Percentiles rank a stretch among this genome's conserved stretches.
Evolutionary conservation across 164 flowering plant species (phyloP).

Genomic region (Nymphaea colorata): DNA sequence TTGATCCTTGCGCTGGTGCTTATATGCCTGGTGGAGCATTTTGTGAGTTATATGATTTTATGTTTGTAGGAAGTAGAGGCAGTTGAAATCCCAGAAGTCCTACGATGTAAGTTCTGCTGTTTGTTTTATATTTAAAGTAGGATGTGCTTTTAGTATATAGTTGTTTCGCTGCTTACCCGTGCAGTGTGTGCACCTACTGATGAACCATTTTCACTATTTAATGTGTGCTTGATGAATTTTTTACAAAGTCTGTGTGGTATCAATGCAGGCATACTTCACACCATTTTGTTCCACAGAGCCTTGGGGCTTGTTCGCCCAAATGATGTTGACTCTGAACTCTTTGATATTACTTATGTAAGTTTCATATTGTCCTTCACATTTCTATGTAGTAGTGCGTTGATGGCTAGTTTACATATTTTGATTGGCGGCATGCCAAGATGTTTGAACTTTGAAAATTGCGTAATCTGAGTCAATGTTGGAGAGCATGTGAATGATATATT

Average conservation of each 20-base stretch:
- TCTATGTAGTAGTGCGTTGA: no score
- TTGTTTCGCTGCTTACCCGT: background rate
- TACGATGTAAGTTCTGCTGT: slow-evolving; percentile 53
- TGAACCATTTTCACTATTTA: background rate
- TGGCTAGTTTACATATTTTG: no score
- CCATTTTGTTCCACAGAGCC: slow-evolving; percentile 89
- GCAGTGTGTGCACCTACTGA: background rate
- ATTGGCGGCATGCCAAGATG: no score
- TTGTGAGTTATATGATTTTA: background rate
- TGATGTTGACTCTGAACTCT: slow-evolving; percentile 82
- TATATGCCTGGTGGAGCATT: background rate
- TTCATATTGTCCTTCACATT: background rate
- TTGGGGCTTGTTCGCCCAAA: slow-evolving; percentile 90
- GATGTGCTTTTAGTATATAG: background rate
- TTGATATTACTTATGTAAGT: slow-evolving; percentile 96
- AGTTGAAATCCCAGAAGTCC: slow-evolving; percentile 83
- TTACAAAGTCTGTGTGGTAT: slow-evolving; percentile 3
- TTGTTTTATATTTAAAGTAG: background rate
- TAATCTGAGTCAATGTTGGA: no score
- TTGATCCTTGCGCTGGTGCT: background rate
- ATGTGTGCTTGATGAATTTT: background rate
- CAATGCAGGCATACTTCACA: slow-evolving; percentile 81
- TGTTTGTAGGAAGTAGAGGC: slow-evolving; percentile 72
- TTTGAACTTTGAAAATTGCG: no score
- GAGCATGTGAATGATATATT: no score